Percentiles rank a stretch among this genome's conserved stretches.
Evolutionary conservation across 371 early-diverging fungal genomes (phyloP).

Genomic region (Nematocida sp.): DNA sequence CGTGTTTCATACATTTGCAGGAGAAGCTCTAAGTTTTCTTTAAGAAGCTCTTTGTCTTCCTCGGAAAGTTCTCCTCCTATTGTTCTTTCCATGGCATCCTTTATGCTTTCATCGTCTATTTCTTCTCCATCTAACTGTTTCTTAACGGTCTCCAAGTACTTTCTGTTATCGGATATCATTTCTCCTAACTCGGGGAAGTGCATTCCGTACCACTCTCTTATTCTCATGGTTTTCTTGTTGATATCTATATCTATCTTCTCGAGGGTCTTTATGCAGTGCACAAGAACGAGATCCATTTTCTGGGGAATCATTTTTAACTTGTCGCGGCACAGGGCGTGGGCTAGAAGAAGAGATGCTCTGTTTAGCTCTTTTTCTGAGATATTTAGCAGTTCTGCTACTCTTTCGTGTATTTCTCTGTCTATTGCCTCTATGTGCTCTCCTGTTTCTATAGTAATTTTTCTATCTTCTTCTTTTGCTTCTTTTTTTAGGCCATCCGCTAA

Average conservation of each 20-base stretch:
- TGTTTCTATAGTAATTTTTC: not conserved
- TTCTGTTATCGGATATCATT: constrained; percentile 73
- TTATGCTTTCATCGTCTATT: constrained; percentile 64
- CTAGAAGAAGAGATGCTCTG: constrained; percentile 29
- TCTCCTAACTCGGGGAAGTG: constrained; percentile 82
- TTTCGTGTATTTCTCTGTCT: constrained; percentile 23
- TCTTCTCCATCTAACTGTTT: constrained; percentile 52
- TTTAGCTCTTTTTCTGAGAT: constrained; percentile 27
- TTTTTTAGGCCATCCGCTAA: constrained; percentile 5
- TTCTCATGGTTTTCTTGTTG: constrained; percentile 87
- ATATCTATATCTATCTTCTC: constrained; percentile 89
- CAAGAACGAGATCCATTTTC: constrained; percentile 76
- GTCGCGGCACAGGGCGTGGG: constrained; percentile 37
- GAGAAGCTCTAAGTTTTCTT: constrained; percentile 74
- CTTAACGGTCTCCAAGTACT: constrained; percentile 71
- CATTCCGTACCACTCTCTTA: constrained; percentile 86
- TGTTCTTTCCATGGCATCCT: constrained; percentile 63
- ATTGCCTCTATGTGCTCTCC: constrained; percentile 8
- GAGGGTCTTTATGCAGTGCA: constrained; percentile 80
- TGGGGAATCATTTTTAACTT: constrained; percentile 31
- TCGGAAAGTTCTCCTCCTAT: constrained; percentile 86
- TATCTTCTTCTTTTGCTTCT: not conserved
- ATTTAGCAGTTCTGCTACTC: constrained; percentile 33
- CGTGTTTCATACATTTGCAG: constrained; percentile 78
- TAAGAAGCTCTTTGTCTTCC: constrained; percentile 78